Evolutionary conservation across 495 filamentous ascomycete genomes (phyloP).

Genomic region (Penicillium riverlandense): DNA sequence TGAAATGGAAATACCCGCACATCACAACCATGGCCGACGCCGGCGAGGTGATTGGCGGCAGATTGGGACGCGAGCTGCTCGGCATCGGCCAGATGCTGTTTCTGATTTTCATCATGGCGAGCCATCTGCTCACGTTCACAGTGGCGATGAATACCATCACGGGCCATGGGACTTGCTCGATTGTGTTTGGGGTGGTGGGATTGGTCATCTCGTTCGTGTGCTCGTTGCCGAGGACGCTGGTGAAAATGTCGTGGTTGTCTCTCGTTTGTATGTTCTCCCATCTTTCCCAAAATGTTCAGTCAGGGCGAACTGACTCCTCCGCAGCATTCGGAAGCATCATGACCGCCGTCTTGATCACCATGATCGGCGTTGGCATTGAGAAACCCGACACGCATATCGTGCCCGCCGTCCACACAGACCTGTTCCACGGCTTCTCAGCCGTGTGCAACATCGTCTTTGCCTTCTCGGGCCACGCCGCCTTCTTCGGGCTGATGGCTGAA

Average conservation of each 20-base stretch:
- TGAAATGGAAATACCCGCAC: conserved; percentile 66
- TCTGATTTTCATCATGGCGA: conserved; percentile 69
- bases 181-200: conserved; percentile 63
- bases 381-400: conserved; percentile 21
- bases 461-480: conserved; percentile 57
- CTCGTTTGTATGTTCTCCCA: conserved; percentile 44
- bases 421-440: conserved; percentile 32
- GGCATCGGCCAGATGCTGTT: conserved; percentile 58
- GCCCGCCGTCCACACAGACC: conserved; percentile 21
- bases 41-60: conserved; percentile 56
- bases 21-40: conserved; percentile 69
- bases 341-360: conserved; percentile 60
- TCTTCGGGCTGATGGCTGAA: conserved; percentile 72
- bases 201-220: conserved; percentile 56
- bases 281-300: not conserved
- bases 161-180: conserved; percentile 58
- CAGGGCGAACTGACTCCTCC: conserved; percentile 20
- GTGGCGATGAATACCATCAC: conserved; percentile 69
- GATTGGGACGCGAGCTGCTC: conserved; percentile 56
- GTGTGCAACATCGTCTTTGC: conserved; percentile 44
- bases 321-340: conserved; percentile 60
- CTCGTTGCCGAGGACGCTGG: conserved; percentile 60
- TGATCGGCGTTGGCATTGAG: conserved; percentile 55
- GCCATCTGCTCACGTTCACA: conserved; percentile 69
- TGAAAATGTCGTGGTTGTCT: conserved; percentile 55